Evolutionary conservation across 495 filamentous ascomycete genomes (phyloP).

Genomic region (Penicillium steckii): DNA sequence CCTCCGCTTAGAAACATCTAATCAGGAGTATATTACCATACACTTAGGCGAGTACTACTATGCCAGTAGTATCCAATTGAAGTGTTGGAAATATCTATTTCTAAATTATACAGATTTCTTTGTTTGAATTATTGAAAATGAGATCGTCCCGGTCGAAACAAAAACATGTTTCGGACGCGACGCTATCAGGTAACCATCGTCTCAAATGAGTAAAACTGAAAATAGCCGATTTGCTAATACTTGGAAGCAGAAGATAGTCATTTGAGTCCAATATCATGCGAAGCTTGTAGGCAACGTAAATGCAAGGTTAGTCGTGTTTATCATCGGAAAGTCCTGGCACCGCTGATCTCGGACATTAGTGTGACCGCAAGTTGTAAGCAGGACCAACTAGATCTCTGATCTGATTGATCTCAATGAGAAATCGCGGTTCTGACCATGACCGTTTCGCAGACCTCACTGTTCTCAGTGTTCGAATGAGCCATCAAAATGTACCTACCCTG

Average conservation of each 20-base stretch:
- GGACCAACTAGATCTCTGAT: not conserved
- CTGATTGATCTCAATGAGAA: not conserved
- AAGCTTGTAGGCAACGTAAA: conserved; percentile 28
- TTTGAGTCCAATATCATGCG: conserved; percentile 26
- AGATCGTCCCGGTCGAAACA: not conserved
- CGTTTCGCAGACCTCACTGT: conserved; percentile 19
- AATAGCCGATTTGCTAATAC: not conserved
- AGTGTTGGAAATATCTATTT: too few species aligned
- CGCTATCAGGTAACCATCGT: not conserved
- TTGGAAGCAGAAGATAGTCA: conserved; percentile 9
- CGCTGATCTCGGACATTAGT: conserved; percentile 15
- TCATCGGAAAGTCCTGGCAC: not conserved
- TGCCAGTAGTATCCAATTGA: too few species aligned
- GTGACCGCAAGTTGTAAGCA: conserved; percentile 30
- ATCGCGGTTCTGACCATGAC: not conserved
- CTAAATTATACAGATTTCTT: too few species aligned
- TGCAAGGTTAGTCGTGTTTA: conserved; percentile 23
- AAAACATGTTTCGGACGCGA: not conserved
- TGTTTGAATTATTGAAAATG: too few species aligned
- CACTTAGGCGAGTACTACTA: too few species aligned
- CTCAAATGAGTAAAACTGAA: not conserved
- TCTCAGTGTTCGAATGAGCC: conserved; percentile 29
- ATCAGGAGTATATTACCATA: too few species aligned
- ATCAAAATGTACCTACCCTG: conserved; percentile 28
- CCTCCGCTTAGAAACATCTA: not conserved